A percentile compares a stretch with the other conserved stretches of the same genome.
Evolutionary conservation across 257 asterid species (phyloP).

Genomic region (Solanum infundibuliforme): DNA sequence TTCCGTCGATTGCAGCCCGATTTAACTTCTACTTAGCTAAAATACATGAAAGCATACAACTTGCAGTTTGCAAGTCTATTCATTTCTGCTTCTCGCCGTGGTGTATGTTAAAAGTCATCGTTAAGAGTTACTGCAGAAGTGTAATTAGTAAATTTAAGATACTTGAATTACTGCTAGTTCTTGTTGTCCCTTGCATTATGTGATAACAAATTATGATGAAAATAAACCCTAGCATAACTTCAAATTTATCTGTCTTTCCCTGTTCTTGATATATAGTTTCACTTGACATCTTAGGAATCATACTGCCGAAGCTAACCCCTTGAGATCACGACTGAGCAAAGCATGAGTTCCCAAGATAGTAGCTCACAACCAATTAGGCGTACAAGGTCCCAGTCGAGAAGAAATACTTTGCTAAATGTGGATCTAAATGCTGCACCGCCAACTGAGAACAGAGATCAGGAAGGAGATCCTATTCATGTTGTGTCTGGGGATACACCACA

Average conservation of each 20-base stretch:
- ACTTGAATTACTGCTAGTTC: background rate
- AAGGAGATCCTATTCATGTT: slow-evolving; percentile 9
- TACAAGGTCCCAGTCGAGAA: slow-evolving; percentile 9
- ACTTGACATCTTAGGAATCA: background rate
- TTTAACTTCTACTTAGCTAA: background rate
- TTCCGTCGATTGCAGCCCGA: background rate
- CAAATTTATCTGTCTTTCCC: background rate
- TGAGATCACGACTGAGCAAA: background rate
- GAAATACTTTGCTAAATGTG: slow-evolving; percentile 5
- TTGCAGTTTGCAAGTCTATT: background rate
- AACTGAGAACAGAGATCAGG: slow-evolving; percentile 13
- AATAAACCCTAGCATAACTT: background rate
- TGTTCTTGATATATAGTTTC: background rate
- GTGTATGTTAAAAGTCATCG: background rate
- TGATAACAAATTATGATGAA: background rate
- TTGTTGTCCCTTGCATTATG: background rate
- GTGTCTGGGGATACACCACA: background rate
- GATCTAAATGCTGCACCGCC: slow-evolving; percentile 25
- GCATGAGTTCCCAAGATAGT: slow-evolving; percentile 19
- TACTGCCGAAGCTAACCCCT: background rate
- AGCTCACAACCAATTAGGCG: slow-evolving; percentile 1
- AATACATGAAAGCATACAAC: background rate
- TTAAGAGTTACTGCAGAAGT: background rate
- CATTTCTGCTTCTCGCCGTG: background rate
- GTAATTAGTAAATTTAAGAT: background rate